Evolutionary conservation across 2,329 filamentous ascomycete species (phyloP), one percentile per base, ranked within the genome.

Genomic region (Mycosphaerelloides madeirae): DNA sequence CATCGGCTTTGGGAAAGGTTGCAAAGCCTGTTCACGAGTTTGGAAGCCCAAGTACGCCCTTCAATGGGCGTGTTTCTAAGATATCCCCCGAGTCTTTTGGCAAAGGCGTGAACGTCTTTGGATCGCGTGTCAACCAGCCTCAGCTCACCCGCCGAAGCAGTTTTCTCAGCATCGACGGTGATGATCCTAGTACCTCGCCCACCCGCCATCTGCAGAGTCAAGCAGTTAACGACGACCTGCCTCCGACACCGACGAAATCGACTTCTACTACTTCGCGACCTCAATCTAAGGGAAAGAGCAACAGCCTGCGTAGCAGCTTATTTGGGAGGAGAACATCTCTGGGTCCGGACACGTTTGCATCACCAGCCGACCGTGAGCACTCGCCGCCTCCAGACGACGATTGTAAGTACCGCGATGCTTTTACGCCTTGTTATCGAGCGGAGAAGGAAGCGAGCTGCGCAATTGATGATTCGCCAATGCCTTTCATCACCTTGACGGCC

Each of bases 231-330:
- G 87, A 90, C 31, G 89, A 95, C 38, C 73, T 91, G 45, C 90
- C 91, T n/a, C 90, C 91, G 1, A 98, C 93, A 1, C 93, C 93
- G 1, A 97, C 93, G 0, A 97, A 95, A 66, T 80, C 80, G 54
- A 66, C 64, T 29, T 80, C 80, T 54, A 64, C 65, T 31, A 53
- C 52, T 41, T 64, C 50, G 6, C 43, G 62, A 42, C 63, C 70
- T 41, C 67, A 68, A 33, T 73, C 70, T 18, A 74, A 73, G 59
- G 69, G 73, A 43, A 75, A 73, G 63, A 69, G 72, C 47, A 75
- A 71, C 62, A 75, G 72, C 56, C 51, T 76, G 48, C 64, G 72
- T 43, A 74, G 73, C 56, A 73, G 69, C 54, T 65, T 74, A 11
- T 74, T 76, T 50, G 69, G 68, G 25, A 67, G 71, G 25, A 65